Evolutionary conservation across 306 rosid genomes (phyloP).

Genomic region (Cicer judaicum): DNA sequence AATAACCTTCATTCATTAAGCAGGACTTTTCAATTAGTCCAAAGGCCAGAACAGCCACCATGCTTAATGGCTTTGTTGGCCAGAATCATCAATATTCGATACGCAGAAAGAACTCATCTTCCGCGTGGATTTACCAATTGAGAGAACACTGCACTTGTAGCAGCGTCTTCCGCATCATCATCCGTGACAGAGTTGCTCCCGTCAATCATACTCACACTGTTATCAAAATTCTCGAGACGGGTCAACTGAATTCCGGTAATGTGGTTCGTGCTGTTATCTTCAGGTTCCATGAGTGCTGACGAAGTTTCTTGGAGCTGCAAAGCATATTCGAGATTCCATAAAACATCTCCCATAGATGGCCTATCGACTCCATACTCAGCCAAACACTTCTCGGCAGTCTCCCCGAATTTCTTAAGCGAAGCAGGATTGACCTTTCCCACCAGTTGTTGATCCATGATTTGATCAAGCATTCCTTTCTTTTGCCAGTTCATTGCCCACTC

Average conservation of each 20-base stretch:
- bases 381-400: constrained; percentile 94
- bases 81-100: constrained; percentile 38
- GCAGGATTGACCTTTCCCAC: constrained; percentile 84
- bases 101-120: constrained; percentile 59
- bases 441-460: constrained; percentile 87
- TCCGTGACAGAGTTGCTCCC: constrained; percentile 62
- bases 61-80: constrained; percentile 37
- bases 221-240: constrained; percentile 76
- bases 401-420: constrained; percentile 92
- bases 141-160: constrained; percentile 95
- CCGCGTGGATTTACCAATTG: constrained; percentile 96
- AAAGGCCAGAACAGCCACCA: constrained; percentile 45
- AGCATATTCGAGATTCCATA: constrained; percentile 95
- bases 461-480: constrained; percentile 96
- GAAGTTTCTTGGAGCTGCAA: constrained; percentile 93
- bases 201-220: constrained; percentile 78
- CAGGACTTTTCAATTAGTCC: constrained; percentile 44
- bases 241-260: constrained; percentile 82
- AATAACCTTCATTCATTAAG: constrained; percentile 46
- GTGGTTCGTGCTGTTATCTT: constrained; percentile 95
- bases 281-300: constrained; percentile 83
- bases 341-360: constrained; percentile 97
- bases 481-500: constrained; percentile 98
- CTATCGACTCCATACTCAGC: constrained; percentile 92
- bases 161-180: constrained; percentile 74